Percentiles rank a stretch among this genome's conserved stretches.
Conservation (phyloP, 73 alveolate genomes). For the Blepharisma stoltei region DNA sequence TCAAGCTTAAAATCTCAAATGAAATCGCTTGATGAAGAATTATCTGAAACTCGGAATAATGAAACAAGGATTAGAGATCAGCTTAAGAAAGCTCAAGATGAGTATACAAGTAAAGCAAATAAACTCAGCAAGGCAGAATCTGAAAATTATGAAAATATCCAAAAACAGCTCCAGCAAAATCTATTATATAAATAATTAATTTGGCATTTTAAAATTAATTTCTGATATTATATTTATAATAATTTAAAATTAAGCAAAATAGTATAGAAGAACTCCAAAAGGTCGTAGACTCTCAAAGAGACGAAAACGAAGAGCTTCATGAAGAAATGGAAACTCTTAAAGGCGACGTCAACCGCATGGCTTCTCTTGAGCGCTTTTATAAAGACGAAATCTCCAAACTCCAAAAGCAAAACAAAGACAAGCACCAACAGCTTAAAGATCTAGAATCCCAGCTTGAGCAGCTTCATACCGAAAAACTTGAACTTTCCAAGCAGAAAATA, state of each 20-base stretch:
- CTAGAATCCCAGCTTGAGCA: neutral
- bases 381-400: conserved; percentile 7
- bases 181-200: too few relatives aligned
- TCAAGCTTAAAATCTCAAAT: neutral
- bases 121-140: too few relatives aligned
- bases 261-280: conserved; percentile 6
- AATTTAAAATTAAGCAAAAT: too few relatives aligned
- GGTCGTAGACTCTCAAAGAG: neutral
- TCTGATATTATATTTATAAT: too few relatives aligned
- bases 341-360: neutral
- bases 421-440: neutral
- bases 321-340: neutral
- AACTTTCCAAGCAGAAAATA: neutral
- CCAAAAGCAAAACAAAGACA: neutral
- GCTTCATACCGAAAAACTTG: neutral
- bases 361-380: neutral
- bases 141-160: too few relatives aligned
- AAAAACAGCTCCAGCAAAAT: too few relatives aligned
- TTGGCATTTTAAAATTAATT: too few relatives aligned
- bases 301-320: neutral
- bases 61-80: neutral
- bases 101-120: too few relatives aligned
- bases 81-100: neutral
- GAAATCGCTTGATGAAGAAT: neutral
- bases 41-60: neutral